Percentiles rank a stretch among this genome's conserved stretches.
Evolutionary conservation across 176 grass and related monocot species (phyloP).

Genomic region (Eremochloa ophiuroides): DNA sequence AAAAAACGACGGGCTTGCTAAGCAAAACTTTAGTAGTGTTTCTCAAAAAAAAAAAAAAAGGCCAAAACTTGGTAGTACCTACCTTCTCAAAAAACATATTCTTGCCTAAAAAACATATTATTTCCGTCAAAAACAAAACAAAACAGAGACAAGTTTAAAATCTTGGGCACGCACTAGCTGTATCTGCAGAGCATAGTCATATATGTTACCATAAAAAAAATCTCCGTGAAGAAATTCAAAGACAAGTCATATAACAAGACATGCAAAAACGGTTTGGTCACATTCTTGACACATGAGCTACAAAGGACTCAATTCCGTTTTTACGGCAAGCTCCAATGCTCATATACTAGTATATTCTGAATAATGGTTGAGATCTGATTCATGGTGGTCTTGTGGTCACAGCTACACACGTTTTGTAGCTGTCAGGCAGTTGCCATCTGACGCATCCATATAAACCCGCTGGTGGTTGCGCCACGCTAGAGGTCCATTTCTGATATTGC

Average conservation of each 20-base stretch:
- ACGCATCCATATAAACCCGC: not conserved
- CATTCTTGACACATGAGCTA: not conserved
- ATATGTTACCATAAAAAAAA: not conserved
- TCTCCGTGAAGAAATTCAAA: not conserved
- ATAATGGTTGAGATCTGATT: not conserved
- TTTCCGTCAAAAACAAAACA: too few species aligned
- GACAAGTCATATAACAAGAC: not conserved
- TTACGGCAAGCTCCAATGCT: too few species aligned
- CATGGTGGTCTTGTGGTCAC: not conserved
- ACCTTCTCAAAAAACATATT: too few species aligned
- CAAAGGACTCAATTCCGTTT: not conserved
- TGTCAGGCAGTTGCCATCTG: constrained; percentile 9
- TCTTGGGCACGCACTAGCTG: not conserved
- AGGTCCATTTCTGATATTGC: not conserved
- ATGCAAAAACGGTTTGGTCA: not conserved
- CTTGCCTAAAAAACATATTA: too few species aligned
- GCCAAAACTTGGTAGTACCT: too few species aligned
- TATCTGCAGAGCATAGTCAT: not conserved
- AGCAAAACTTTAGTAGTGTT: too few species aligned
- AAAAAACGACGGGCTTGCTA: not conserved
- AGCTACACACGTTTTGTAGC: not conserved
- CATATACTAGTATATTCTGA: not conserved
- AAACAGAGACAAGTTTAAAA: not conserved
- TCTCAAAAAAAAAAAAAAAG: too few species aligned
- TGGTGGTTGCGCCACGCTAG: not conserved